These are phyloP conservation scores for Evernia prunastri DNA, from an alignment of 495 filamentous ascomycete genomes.

Conservation along the genomic window DNA sequence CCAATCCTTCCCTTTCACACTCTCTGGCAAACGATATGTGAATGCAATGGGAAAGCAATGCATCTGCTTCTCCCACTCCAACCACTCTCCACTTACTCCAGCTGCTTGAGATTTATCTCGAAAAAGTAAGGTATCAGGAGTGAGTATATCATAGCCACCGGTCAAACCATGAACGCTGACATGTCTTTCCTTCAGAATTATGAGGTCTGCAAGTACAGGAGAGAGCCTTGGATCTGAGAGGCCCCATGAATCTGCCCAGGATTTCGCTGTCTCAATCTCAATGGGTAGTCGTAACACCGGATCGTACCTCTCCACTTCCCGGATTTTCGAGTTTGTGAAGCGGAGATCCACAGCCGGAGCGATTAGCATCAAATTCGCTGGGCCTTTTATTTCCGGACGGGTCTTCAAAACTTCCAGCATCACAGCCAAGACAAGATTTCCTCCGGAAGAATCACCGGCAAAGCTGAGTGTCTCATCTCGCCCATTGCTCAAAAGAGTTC, in stretches of 20 bases:
- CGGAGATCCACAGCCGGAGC: conserved; percentile 36
- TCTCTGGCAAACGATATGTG: not conserved
- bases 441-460: conserved; percentile 30
- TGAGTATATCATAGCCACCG: conserved; percentile 35
- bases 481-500: not conserved
- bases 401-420: conserved; percentile 28
- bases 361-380: conserved; percentile 32
- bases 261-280: conserved; percentile 30
- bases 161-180: conserved; percentile 36
- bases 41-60: conserved; percentile 38
- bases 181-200: conserved; percentile 19
- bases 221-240: conserved; percentile 29
- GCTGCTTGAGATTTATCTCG: conserved; percentile 31
- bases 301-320: conserved; percentile 29
- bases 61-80: conserved; percentile 44
- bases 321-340: conserved; percentile 35
- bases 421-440: conserved; percentile 31
- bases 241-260: conserved; percentile 32
- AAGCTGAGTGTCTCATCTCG: conserved; percentile 19
- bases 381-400: not conserved
- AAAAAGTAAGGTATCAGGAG: conserved; percentile 35
- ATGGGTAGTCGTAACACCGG: conserved; percentile 33
- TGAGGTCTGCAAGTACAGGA: conserved; percentile 25
- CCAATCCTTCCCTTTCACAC: too few relatives aligned
- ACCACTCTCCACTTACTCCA: conserved; percentile 36